Conservation (phyloP, 1,284 basidiomycete species). For the Heterobasidion parviporum region DNA sequence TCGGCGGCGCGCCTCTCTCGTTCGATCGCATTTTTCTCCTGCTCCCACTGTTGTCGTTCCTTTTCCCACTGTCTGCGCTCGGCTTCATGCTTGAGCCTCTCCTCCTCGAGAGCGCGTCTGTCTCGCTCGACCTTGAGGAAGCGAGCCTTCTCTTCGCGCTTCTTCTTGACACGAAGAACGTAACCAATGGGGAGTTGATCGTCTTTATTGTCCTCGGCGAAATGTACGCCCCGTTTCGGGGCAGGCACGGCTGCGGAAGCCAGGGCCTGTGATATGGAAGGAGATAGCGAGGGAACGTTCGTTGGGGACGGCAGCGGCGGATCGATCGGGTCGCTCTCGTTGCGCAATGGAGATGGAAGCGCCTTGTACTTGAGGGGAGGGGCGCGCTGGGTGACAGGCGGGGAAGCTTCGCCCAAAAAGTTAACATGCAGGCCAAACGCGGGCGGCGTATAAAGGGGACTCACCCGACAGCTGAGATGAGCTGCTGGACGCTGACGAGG, state of each 20-base stretch:
- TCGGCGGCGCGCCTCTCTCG: constrained; percentile 42
- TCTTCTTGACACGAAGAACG: constrained; percentile 58
- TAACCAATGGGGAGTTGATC: constrained; percentile 62
- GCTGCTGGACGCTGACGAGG: constrained; percentile 14
- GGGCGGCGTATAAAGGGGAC: constrained; percentile 5
- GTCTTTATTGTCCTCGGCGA: constrained; percentile 55
- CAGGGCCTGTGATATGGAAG: constrained; percentile 1
- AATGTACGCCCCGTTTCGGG: constrained; percentile 58
- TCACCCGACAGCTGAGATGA: constrained; percentile 13
- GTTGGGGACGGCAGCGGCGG: constrained; percentile 13
- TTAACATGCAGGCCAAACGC: constrained; percentile 4
- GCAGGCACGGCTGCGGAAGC: neutral
- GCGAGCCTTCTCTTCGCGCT: constrained; percentile 60
- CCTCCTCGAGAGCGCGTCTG: constrained; percentile 43
- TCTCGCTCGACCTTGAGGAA: constrained; percentile 57
- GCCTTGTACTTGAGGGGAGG: constrained; percentile 33
- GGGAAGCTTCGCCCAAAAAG: constrained; percentile 7
- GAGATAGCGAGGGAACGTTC: constrained; percentile 10
- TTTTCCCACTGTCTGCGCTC: constrained; percentile 44
- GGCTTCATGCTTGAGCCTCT: constrained; percentile 35
- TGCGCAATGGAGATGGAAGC: constrained; percentile 47
- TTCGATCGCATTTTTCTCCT: constrained; percentile 45
- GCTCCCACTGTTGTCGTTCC: constrained; percentile 45
- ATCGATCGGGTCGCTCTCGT: constrained; percentile 19
- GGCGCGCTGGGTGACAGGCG: constrained; percentile 13